Base-by-base conservation (phyloP, 768 basidiomycete genomes). In the Tulasnella sp. region DNA sequence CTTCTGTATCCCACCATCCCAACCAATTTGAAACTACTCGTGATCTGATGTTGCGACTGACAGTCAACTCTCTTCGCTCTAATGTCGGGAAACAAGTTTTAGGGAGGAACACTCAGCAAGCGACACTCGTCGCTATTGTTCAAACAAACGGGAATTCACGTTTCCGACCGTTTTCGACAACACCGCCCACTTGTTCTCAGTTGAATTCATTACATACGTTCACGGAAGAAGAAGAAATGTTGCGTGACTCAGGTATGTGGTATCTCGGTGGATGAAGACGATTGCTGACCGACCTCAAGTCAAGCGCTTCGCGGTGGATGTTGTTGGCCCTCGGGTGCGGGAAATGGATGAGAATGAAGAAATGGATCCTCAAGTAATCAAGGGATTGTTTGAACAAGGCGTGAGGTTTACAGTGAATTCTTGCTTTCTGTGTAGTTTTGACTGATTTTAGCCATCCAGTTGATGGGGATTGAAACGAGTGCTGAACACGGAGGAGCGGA, bases 311-410 rank as follows among this genome's bases (percentile, higher is more conserved):
- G 88, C 92, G 0, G 71, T 75, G 45, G 91, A 98, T 45, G 81
- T 93, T 25, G 77, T 99, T 16, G 85, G 69, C 3, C 95, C 95
- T 42, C 87, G 81, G 65, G 92, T 95, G 53, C 76, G 80, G 19
- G 90, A 92, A 65, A 99, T 99, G 95, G 95, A 99, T 61, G 95
- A 99, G 72, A 84, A 81, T 49, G 93, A 99, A 67, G 69, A 65
- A 51, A 98, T 99, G 93, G 91, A 96, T 63, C 78, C 86, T 1
- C 72, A 68, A 0, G 64, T 99, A 56, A 87, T 98, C 61, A 72
- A 83, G 60, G 88, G 80, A 0, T 73, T 96, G 10, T 99, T 96
- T 56, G 90, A 95, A 44, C 90, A 95, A 67, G 95, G 95, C 15
- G 90, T 93, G 62, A 60, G 84, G 25, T 12, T 31, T 16, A 16